Percentiles rank a stretch among this genome's conserved stretches.
Evolutionary conservation across 768 basidiomycete genomes (phyloP).

Genomic region (Lactarius deliciosus): DNA sequence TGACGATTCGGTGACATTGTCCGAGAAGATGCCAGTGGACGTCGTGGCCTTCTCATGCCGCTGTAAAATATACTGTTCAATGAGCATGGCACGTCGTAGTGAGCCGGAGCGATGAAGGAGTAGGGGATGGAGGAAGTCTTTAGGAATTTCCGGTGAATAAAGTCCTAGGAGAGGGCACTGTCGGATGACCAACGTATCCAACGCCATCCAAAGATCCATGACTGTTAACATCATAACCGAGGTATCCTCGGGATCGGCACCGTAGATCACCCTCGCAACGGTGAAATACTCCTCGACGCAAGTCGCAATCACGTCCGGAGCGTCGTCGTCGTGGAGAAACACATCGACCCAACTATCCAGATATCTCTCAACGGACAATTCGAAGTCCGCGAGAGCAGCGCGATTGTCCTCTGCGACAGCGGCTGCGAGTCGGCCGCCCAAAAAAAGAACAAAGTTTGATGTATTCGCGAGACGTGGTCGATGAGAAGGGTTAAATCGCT

Average conservation of each 20-base stretch:
- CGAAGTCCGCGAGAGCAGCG: not conserved
- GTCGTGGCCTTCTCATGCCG: not conserved
- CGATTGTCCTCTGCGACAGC: not conserved
- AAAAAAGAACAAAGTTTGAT: not conserved
- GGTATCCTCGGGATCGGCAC: slow-evolving; percentile 13
- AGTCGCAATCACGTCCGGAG: not conserved
- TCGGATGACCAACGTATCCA: not conserved
- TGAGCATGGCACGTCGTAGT: not conserved
- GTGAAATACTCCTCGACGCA: slow-evolving; percentile 10
- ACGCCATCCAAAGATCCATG: slow-evolving; percentile 48
- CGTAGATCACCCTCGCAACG: not conserved
- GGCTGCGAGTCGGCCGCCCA: not conserved
- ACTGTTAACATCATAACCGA: slow-evolving; percentile 30
- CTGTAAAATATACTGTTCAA: not conserved
- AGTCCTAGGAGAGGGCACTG: not conserved
- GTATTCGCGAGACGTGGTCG: not conserved
- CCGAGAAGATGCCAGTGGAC: slow-evolving; percentile 14
- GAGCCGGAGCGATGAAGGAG: not conserved
- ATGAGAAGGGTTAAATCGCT: not conserved
- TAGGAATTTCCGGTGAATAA: not conserved
- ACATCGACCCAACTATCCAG: not conserved
- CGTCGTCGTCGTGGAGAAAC: not conserved
- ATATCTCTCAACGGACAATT: not conserved
- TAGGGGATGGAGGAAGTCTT: not conserved
- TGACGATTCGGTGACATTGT: not conserved